Conservation (phyloP, 768 basidiomycete genomes). For the Chlorophyllum brunneum region DNA sequence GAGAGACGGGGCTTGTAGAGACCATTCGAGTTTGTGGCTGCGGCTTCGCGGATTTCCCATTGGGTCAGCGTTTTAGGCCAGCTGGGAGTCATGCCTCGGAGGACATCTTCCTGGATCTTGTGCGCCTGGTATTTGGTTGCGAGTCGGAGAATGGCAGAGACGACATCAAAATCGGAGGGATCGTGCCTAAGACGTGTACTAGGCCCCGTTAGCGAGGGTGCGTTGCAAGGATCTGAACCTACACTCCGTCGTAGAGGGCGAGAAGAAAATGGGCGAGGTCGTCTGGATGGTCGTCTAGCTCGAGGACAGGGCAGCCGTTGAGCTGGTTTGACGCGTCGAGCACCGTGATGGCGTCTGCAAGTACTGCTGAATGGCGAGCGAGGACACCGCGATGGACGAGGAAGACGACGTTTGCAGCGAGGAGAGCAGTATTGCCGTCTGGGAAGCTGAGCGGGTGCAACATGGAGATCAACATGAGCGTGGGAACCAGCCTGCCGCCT, state of each 20-base stretch:
- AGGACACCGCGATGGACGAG: constrained; percentile 66
- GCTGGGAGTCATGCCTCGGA: constrained; percentile 43
- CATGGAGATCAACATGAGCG: constrained; percentile 5
- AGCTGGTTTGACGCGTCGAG: constrained; percentile 29
- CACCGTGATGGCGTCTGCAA: constrained; percentile 37
- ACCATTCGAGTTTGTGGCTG: constrained; percentile 44
- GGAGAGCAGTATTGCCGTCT: constrained; percentile 68
- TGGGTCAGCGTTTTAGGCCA: constrained; percentile 63
- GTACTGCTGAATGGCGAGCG: constrained; percentile 54
- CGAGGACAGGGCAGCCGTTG: constrained; percentile 55
- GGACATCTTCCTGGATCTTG: constrained; percentile 51
- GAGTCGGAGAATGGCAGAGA: constrained; percentile 57
- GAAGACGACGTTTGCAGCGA: constrained; percentile 57
- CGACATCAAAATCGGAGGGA: constrained; percentile 44
- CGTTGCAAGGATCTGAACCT: constrained; percentile 20
- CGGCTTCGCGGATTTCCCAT: constrained; percentile 70
- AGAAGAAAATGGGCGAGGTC: constrained; percentile 57
- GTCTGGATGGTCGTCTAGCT: constrained; percentile 50
- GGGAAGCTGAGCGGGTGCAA: constrained; percentile 54
- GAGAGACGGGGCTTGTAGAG: constrained; percentile 50
- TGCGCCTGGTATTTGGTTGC: constrained; percentile 62
- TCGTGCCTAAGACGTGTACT: constrained; percentile 48
- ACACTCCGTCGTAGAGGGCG: constrained; percentile 73
- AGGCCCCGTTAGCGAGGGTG: background rate
- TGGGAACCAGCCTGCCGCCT: constrained; percentile 3